Evolutionary conservation across 2,329 filamentous ascomycete genomes (phyloP).

Genomic region (Phyllosticta paracitricarpa): DNA sequence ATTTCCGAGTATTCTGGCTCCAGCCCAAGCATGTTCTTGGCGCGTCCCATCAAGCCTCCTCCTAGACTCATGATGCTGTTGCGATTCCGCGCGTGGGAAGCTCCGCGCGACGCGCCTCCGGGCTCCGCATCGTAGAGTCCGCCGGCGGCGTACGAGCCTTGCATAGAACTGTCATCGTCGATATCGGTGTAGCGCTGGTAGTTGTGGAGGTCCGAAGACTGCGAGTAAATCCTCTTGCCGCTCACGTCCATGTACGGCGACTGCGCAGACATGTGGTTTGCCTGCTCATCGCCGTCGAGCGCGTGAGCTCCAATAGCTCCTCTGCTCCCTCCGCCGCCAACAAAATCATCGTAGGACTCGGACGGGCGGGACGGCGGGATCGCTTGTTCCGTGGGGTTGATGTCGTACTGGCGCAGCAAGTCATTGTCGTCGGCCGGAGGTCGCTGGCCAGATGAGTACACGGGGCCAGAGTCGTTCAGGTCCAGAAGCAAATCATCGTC

Average conservation of each 20-base stretch:
- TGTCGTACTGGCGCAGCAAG: slow-evolving; percentile 63
- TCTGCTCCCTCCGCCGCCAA: slow-evolving; percentile 52
- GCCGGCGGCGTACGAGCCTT: slow-evolving; percentile 66
- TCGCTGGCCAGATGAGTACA: slow-evolving; percentile 66
- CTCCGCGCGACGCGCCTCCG: slow-evolving; percentile 35
- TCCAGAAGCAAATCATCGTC: slow-evolving; percentile 56
- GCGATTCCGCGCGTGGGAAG: slow-evolving; percentile 52
- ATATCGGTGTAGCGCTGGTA: slow-evolving; percentile 88
- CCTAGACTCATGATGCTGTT: slow-evolving; percentile 85
- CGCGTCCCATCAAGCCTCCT: slow-evolving; percentile 74
- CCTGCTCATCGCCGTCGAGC: neutral
- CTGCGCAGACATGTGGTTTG: slow-evolving; percentile 24
- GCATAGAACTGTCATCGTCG: slow-evolving; percentile 68
- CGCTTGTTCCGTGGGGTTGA: slow-evolving; percentile 52
- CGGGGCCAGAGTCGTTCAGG: slow-evolving; percentile 58
- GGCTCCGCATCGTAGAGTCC: slow-evolving; percentile 42
- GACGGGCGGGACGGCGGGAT: slow-evolving; percentile 63
- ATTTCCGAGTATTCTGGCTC: slow-evolving; percentile 86
- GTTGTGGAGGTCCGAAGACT: slow-evolving; percentile 75
- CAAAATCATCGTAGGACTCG: slow-evolving; percentile 89
- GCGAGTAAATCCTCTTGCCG: slow-evolving; percentile 46
- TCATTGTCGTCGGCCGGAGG: slow-evolving; percentile 76
- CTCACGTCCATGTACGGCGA: slow-evolving; percentile 24
- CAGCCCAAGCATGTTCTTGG: slow-evolving; percentile 88
- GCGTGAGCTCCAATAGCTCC: slow-evolving; percentile 36